A percentile compares a stretch with the other conserved stretches of the same genome.
These are phyloP conservation scores for Pythium apleroticum DNA, from an alignment of 352 stramenopile genomes.

Conservation along the genomic window DNA sequence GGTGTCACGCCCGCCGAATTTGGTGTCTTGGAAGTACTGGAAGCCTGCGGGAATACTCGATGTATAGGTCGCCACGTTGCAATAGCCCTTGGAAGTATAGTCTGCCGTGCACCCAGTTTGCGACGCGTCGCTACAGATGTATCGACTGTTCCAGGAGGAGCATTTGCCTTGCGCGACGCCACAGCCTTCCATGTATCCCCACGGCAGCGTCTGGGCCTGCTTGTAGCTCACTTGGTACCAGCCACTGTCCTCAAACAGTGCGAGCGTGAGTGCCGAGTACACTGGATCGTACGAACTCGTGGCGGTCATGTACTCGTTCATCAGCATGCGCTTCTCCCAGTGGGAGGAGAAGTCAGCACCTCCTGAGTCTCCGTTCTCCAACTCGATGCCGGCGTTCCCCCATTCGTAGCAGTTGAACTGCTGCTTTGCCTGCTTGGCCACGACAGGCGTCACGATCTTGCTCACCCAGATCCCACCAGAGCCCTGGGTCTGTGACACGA, in stretches of 20 bases:
- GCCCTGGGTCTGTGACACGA: constrained; percentile 47
- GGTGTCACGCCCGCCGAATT: constrained; percentile 54
- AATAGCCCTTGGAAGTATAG: constrained; percentile 73
- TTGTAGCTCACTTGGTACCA: constrained; percentile 80
- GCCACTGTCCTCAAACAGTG: constrained; percentile 78
- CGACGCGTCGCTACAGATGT: constrained; percentile 49
- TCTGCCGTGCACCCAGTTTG: constrained; percentile 64
- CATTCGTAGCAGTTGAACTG: constrained; percentile 80
- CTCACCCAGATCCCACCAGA: constrained; percentile 54
- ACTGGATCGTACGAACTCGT: constrained; percentile 74
- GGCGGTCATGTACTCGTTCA: constrained; percentile 87
- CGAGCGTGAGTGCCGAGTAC: constrained; percentile 69
- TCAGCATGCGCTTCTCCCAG: constrained; percentile 81
- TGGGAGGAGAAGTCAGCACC: constrained; percentile 67
- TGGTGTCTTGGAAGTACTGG: constrained; percentile 75
- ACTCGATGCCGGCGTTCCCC: constrained; percentile 54
- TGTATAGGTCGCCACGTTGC: constrained; percentile 63
- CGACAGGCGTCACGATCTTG: constrained; percentile 74
- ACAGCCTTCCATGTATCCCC: constrained; percentile 77
- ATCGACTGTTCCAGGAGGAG: constrained; percentile 67
- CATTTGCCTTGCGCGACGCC: constrained; percentile 56
- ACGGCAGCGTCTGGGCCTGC: constrained; percentile 56
- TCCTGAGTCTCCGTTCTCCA: constrained; percentile 72
- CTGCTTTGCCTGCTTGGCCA: constrained; percentile 63
- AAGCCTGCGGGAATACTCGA: constrained; percentile 73